A percentile compares a stretch with the other conserved stretches of the same genome.
These are phyloP conservation scores for Sonneratia alba DNA, from an alignment of 345 rosid species.

Conservation along the genomic window DNA sequence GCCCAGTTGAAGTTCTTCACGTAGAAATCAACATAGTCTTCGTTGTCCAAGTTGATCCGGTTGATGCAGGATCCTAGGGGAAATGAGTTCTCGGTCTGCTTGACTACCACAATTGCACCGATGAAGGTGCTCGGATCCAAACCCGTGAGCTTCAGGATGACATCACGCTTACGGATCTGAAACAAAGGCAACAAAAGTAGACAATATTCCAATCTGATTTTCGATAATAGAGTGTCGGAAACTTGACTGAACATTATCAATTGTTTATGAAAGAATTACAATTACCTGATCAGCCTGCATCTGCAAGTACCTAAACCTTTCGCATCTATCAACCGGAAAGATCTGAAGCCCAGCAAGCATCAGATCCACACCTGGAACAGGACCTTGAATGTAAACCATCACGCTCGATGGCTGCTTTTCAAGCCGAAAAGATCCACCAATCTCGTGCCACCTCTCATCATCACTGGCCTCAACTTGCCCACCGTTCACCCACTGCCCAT, in stretches of 20 bases:
- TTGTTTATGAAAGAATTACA: neutral
- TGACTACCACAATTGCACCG: conserved; percentile 50
- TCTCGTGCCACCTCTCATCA: conserved; percentile 81
- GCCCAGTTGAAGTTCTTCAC: conserved; percentile 82
- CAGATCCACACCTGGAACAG: conserved; percentile 61
- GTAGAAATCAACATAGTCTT: conserved; percentile 75
- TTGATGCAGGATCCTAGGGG: conserved; percentile 82
- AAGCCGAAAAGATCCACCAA: conserved; percentile 82
- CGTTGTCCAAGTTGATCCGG: conserved; percentile 77
- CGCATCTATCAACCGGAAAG: conserved; percentile 56
- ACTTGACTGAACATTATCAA: neutral
- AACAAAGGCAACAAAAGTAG: neutral
- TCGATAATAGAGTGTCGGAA: neutral
- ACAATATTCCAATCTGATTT: neutral
- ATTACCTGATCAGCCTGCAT: conserved; percentile 60
- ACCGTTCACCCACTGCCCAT: conserved; percentile 84
- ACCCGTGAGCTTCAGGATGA: conserved; percentile 55
- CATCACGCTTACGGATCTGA: conserved; percentile 82
- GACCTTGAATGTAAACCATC: conserved; percentile 83
- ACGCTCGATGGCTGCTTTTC: conserved; percentile 75
- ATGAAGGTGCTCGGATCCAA: conserved; percentile 21
- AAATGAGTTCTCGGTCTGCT: conserved; percentile 62
- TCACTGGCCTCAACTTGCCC: conserved; percentile 62
- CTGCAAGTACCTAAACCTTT: conserved; percentile 55
- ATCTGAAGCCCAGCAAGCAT: conserved; percentile 84